Percentiles rank a stretch among this genome's conserved stretches.
phyloP scores from a whole-genome alignment of 306 rosid genomes.

The Leucaena leucocephala region DNA sequence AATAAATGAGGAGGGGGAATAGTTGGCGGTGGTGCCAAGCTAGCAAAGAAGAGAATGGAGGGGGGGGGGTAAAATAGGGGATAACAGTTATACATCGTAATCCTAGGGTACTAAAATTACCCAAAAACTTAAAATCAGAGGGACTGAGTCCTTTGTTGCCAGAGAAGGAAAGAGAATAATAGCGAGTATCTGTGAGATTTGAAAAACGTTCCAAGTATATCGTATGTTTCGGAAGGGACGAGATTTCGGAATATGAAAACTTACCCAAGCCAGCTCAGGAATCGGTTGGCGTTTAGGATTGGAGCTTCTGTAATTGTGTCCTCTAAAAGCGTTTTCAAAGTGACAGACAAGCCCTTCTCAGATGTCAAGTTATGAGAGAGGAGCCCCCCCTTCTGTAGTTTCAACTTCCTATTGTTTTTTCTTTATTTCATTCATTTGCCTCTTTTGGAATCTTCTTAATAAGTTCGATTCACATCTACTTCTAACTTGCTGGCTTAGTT shows the following conservation, averaged over 20 bases:
- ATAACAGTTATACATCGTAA: conserved; percentile 63
- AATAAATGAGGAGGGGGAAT: conserved; percentile 39
- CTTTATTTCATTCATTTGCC: conserved; percentile 7
- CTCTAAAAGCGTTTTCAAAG: conserved; percentile 8
- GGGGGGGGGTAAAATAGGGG: not conserved
- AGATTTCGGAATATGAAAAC: not conserved
- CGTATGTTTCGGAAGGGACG: not conserved
- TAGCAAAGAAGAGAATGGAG: conserved; percentile 26
- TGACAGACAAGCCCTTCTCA: not conserved
- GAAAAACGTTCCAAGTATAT: conserved; percentile 6
- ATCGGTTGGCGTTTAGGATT: not conserved
- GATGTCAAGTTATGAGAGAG: not conserved
- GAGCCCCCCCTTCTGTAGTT: not conserved
- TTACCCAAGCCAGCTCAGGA: not conserved
- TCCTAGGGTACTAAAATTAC: conserved; percentile 62
- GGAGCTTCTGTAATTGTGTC: not conserved
- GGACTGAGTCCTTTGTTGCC: conserved; percentile 46
- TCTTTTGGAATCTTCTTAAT: conserved; percentile 30
- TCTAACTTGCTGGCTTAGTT: not conserved
- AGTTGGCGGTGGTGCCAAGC: conserved; percentile 37
- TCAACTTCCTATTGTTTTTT: not conserved
- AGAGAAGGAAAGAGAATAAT: conserved; percentile 51
- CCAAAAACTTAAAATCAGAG: conserved; percentile 48
- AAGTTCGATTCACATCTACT: conserved; percentile 1
- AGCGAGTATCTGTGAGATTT: conserved; percentile 35